phyloP scores from a whole-genome alignment of 805 yeast genomes.

The Candida oleophila region DNA sequence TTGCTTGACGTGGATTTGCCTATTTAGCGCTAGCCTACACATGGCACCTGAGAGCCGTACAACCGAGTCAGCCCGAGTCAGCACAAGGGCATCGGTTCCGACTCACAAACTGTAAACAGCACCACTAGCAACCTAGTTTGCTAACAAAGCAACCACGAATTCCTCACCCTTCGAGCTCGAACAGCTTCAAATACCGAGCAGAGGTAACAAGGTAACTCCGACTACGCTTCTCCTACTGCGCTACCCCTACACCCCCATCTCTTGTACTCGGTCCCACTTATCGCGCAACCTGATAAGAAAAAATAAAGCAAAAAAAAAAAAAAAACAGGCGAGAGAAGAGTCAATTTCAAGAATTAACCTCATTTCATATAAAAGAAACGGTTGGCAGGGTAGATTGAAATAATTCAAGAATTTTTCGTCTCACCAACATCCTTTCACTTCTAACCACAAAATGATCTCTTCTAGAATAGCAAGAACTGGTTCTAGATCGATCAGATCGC shows the following conservation, averaged over 20 bases:
- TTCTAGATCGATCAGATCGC: not conserved
- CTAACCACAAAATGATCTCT: slow-evolving; percentile 1
- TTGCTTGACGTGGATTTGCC: no score
- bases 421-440: not conserved
- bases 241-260: not conserved
- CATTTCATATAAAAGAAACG: not conserved
- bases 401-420: no score
- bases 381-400: no score
- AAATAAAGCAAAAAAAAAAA: not conserved
- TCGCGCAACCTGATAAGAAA: not conserved
- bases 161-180: not conserved
- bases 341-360: not conserved
- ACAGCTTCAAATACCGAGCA: no score
- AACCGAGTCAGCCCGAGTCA: slow-evolving; percentile 6
- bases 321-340: not conserved
- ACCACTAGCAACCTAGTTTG: no score
- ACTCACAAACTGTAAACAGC: no score
- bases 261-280: no score
- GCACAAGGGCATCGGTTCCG: not conserved
- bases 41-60: not conserved
- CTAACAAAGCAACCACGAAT: not conserved
- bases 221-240: not conserved
- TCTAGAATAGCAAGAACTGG: slow-evolving; percentile 4
- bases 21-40: not conserved
- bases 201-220: no score